These are phyloP conservation scores for Solanum phureja DNA, from an alignment of 257 asterid genomes.

Conservation along the genomic window DNA sequence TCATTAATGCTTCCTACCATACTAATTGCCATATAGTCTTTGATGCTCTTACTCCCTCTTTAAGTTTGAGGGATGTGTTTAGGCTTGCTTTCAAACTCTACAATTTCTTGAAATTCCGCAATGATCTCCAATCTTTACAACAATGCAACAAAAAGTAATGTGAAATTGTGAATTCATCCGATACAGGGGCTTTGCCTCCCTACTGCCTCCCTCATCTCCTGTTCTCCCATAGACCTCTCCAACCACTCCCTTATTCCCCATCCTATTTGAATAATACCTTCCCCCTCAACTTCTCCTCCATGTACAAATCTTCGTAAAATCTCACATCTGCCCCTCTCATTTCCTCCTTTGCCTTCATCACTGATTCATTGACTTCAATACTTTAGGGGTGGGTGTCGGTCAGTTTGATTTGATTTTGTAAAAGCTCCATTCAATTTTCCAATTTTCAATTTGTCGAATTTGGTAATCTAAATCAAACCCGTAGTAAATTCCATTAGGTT, in stretches of 20 bases:
- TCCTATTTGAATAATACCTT: background rate
- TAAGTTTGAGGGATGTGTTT: background rate
- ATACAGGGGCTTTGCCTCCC: background rate
- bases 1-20: background rate
- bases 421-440: background rate
- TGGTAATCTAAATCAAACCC: background rate
- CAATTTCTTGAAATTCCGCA: background rate
- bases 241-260: background rate
- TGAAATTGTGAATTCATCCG: background rate
- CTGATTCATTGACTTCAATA: background rate
- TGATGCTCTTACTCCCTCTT: background rate
- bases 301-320: background rate
- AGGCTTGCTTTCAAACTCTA: background rate
- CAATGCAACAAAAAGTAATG: background rate
- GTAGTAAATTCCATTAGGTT: background rate
- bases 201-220: background rate
- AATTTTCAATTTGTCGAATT: background rate
- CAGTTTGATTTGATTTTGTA: background rate
- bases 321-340: background rate
- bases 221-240: background rate
- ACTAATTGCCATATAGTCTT: background rate
- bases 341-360: background rate
- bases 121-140: background rate
- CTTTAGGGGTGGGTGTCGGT: background rate
- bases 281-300: background rate